Conservation (phyloP, 2,329 filamentous ascomycete genomes). For the Sarocladiaceae sp. region DNA sequence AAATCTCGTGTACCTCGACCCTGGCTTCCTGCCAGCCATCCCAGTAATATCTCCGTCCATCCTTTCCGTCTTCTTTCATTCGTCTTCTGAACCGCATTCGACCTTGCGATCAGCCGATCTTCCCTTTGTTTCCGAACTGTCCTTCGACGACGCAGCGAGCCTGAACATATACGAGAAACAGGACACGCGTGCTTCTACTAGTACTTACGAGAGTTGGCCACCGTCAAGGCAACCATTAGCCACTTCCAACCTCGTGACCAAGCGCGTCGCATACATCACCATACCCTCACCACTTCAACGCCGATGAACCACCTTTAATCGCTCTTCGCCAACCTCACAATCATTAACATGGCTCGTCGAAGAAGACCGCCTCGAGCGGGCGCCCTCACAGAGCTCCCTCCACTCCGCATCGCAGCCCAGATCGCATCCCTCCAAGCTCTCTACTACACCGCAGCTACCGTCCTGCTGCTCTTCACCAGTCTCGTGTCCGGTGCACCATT, state of each 20-base stretch:
- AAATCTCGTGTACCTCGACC: neutral
- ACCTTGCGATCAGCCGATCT: neutral
- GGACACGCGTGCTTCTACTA: neutral
- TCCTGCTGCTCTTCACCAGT: constrained; percentile 54
- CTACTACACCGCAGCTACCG: constrained; percentile 48
- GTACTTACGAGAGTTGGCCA: too few relatives aligned
- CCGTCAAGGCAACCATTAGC: neutral
- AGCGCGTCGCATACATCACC: neutral
- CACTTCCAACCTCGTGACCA: neutral
- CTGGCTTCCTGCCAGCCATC: neutral
- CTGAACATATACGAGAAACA: neutral
- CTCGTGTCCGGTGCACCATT: constrained; percentile 55
- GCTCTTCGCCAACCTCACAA: neutral
- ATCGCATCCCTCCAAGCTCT: constrained; percentile 53
- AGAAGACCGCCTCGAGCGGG: constrained; percentile 55
- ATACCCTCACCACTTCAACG: neutral
- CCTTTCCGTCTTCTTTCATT: neutral
- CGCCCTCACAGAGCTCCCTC: constrained; percentile 57
- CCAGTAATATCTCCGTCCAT: neutral
- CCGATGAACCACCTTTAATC: neutral
- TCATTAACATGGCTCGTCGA: constrained; percentile 45
- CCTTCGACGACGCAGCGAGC: neutral
- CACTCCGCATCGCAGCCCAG: constrained; percentile 55
- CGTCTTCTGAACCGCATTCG: neutral
- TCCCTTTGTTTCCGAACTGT: neutral